These are phyloP conservation scores for Trichoderma sp. DNA, from an alignment of 2,329 filamentous ascomycete genomes.

Conservation along the genomic window DNA sequence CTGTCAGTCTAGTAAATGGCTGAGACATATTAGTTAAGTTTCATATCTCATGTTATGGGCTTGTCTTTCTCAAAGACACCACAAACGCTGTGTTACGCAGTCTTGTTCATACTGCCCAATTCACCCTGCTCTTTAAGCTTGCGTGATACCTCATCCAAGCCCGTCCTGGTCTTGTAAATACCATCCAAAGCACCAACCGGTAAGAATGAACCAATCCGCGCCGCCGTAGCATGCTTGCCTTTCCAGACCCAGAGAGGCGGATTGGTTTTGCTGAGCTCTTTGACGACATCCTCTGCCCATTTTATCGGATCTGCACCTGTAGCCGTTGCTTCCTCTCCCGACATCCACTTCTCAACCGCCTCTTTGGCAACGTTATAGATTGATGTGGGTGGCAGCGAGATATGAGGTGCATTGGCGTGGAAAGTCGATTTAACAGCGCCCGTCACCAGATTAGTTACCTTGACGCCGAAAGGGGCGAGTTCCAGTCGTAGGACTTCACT, in stretches of 20 bases:
- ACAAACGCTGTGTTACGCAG: background rate
- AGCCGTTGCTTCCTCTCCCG: slow-evolving; percentile 7
- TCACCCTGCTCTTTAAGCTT: background rate
- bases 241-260: slow-evolving; percentile 6
- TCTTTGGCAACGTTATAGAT: slow-evolving; percentile 12
- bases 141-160: slow-evolving; percentile 1
- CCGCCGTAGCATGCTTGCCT: background rate
- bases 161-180: background rate
- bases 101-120: background rate
- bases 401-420: slow-evolving; percentile 4
- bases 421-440: slow-evolving; percentile 19
- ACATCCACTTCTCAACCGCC: slow-evolving; percentile 15
- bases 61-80: background rate
- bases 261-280: background rate
- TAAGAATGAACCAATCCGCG: background rate
- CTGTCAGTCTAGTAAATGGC: background rate
- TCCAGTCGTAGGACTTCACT: slow-evolving; percentile 31
- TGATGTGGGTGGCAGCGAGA: background rate
- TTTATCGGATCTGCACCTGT: background rate
- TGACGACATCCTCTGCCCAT: slow-evolving; percentile 11
- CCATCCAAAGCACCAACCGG: background rate
- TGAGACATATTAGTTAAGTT: background rate
- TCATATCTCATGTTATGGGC: background rate
- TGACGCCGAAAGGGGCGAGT: slow-evolving; percentile 29
- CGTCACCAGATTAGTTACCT: slow-evolving; percentile 26